Evolutionary conservation across 257 asterid genomes (phyloP), one percentile per base, ranked within the genome.

Genomic region (Plantago major): DNA sequence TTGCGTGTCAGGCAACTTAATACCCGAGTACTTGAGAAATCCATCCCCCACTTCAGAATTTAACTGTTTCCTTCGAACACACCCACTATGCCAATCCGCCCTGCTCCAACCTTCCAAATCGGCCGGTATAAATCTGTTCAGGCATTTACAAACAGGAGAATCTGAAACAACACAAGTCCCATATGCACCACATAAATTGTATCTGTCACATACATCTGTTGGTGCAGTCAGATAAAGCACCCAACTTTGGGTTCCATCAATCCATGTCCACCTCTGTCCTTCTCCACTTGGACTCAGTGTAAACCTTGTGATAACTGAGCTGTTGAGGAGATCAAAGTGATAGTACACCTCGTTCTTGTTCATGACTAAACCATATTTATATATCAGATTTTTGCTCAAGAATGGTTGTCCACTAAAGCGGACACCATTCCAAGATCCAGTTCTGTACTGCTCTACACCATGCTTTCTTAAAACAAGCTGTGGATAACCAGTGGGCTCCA

Each of bases 351-450:
- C 70, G 14, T 17, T 50, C 60, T 45, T 42, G 30, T 70, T 57
- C 10, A 51, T 40, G 33, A 33, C 42, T 33, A 62, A 33, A 47
- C 22, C 15, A 47, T 28, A 62, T 11, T 16, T 30, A 62, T 28
- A 58, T 40, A 58, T 58, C 3, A 49, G 22, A 58, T 58, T 40
- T 12, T 15, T 16, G 26, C 50, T 42, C 45, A 58, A 16, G 50
- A 22, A 38, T 17, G 63, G 63, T 17, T 38, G 7, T 42, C 63
- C 63, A 58, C 63, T 58, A 42, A 58, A 58, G 50, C 63, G 78
- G 73, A 76, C n/a, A 1, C 90, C 92, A 37, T 81, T 84, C 86
- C 88, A 84, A 0, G 79, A 78, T 10, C 88, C 92, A 14, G 68
- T 5, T 3, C 80, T 70, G 53, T 18, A 73, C 9, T 0, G 37